Percentiles rank a stretch among this genome's conserved stretches.
Conservation (phyloP, 148 eudicot species). For the Pouteria glomerata region DNA sequence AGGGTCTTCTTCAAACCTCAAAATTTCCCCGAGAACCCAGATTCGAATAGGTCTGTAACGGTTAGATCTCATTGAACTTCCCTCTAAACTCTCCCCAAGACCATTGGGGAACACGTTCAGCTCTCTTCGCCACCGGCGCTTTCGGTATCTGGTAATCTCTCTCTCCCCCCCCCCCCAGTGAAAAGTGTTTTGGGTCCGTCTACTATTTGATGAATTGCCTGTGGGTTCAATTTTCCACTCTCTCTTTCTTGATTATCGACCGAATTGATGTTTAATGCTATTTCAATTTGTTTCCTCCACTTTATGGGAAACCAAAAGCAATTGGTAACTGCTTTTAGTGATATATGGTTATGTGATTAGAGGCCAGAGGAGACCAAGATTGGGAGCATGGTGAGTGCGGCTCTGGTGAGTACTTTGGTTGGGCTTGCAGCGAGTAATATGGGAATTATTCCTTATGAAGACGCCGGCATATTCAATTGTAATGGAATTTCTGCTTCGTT, state of each 20-base stretch:
- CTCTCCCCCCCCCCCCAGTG: neutral
- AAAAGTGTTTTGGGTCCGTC: no score
- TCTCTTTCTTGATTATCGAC: no score
- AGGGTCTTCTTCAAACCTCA: neutral
- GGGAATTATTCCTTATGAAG: conserved; percentile 78
- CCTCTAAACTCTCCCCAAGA: conserved; percentile 66
- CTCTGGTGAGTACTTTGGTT: conserved; percentile 73
- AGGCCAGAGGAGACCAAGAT: conserved; percentile 96
- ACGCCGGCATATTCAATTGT: conserved; percentile 72
- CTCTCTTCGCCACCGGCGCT: conserved; percentile 77
- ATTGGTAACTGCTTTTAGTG: neutral
- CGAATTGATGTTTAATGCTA: no score
- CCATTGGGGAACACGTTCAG: conserved; percentile 87
- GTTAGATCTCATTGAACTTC: conserved; percentile 28
- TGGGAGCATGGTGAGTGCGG: conserved; percentile 83
- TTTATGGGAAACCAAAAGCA: neutral
- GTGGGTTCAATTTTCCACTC: no score
- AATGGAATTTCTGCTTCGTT: conserved; percentile 62
- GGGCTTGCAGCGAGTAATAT: conserved; percentile 86
- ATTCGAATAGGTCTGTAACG: conserved; percentile 17
- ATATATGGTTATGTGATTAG: conserved; percentile 16
- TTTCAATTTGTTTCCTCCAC: neutral
- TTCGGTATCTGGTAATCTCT: conserved; percentile 64
- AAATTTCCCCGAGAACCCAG: neutral
- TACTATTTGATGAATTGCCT: no score